phyloP scores from a whole-genome alignment of 352 stramenopile species.

The Peronospora farinosa region DNA sequence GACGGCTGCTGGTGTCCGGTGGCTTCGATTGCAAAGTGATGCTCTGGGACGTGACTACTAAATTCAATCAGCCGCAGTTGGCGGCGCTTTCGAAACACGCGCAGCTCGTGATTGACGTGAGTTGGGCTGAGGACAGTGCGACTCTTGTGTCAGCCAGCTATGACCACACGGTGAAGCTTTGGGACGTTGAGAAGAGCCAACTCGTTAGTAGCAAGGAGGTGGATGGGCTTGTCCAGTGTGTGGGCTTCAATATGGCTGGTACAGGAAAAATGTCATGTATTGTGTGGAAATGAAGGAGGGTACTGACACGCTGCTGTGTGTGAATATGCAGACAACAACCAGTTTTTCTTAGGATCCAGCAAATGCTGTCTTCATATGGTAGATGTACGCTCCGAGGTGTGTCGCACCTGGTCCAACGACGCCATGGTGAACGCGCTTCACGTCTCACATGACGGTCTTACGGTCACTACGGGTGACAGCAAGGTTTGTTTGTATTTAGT shows the following conservation, averaged over 20 bases:
- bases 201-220: constrained; percentile 60
- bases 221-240: constrained; percentile 76
- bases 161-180: constrained; percentile 85
- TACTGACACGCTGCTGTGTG: constrained; percentile 6
- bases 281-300: neutral
- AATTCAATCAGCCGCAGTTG: constrained; percentile 84
- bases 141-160: constrained; percentile 75
- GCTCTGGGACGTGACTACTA: constrained; percentile 84
- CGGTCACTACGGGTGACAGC: constrained; percentile 75
- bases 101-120: constrained; percentile 84
- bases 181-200: constrained; percentile 78
- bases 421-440: constrained; percentile 85
- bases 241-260: constrained; percentile 77
- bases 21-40: constrained; percentile 76
- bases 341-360: constrained; percentile 78
- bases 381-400: constrained; percentile 54
- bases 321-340: constrained; percentile 53
- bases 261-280: neutral
- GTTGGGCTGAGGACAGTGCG: constrained; percentile 73
- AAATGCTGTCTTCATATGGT: constrained; percentile 72
- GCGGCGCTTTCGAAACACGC: constrained; percentile 63
- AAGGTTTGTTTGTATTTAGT: constrained; percentile 39
- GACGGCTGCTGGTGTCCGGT: constrained; percentile 72
- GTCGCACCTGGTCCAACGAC: constrained; percentile 72
- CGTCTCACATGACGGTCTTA: constrained; percentile 67